Conservation (phyloP, 176 grass and related monocot species). For the Bolboschoenus planiculmis region DNA sequence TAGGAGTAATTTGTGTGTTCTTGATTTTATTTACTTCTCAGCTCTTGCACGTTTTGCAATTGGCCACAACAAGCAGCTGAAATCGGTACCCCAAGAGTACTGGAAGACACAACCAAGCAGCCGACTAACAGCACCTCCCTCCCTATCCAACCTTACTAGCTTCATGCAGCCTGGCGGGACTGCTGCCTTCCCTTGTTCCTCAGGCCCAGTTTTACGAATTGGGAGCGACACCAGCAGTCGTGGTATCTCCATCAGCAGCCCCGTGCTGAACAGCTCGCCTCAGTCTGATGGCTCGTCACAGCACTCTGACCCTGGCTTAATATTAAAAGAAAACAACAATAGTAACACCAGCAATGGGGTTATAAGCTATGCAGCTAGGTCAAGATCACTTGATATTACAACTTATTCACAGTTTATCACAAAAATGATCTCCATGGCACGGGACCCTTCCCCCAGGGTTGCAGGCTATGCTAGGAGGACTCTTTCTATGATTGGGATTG, state of each 20-base stretch:
- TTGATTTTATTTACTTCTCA: constrained; percentile 29
- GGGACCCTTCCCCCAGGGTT: constrained; percentile 84
- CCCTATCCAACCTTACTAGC: constrained; percentile 70
- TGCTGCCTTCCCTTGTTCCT: constrained; percentile 34
- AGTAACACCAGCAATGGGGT: constrained; percentile 58
- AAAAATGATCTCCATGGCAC: constrained; percentile 70
- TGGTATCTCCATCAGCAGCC: constrained; percentile 34
- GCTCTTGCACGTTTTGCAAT: constrained; percentile 84
- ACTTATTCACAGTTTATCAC: constrained; percentile 79
- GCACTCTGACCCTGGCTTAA: constrained; percentile 78
- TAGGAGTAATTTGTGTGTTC: background rate
- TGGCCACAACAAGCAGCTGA: constrained; percentile 84
- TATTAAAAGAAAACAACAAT: constrained; percentile 48
- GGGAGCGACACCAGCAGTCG: constrained; percentile 61
- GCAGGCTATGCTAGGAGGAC: constrained; percentile 55
- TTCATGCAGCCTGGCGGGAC: constrained; percentile 23
- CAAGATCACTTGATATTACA: constrained; percentile 46
- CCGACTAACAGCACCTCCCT: constrained; percentile 65
- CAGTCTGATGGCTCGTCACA: constrained; percentile 93
- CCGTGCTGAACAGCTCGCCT: constrained; percentile 78
- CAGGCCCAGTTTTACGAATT: constrained; percentile 78
- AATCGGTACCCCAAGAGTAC: constrained; percentile 74
- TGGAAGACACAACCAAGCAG: constrained; percentile 80
- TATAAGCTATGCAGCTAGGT: constrained; percentile 40
- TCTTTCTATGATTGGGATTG: constrained; percentile 73